Evolutionary conservation across 371 early-diverging fungal species (phyloP), one percentile per base, ranked within the genome.

Genomic region (Rhizopus sp.): DNA sequence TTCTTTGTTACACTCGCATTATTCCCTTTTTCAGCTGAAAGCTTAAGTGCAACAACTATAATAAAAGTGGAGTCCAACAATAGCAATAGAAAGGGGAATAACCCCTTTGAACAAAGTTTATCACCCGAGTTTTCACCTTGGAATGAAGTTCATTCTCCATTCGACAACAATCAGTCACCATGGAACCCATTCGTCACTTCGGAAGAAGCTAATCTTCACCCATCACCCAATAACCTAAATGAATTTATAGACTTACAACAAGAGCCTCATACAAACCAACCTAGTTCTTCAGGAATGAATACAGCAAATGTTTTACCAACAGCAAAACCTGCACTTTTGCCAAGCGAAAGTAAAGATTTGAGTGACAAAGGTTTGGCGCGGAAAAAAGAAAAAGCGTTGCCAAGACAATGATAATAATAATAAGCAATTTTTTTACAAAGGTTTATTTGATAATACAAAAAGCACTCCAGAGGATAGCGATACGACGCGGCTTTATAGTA

Each of bases 181-280:
- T 60, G 39, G 37, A 65, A 65, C 44, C 65, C 65, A 7, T 65
- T 65, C 29, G 46, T 46, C 49, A 40, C 53, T 30, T 40, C 47
- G 38, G 40, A 54, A 23, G 40, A 48, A 40, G 29, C 57, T 38
- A 33, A 50, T 33, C 29, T 16, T 10, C 33, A 44, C 8, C 60
- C 41, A 37, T 60, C 57, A 56, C 52, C 65, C 55, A 52, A 63
- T 37, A 33, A 57, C 15, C 15, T 44, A 0, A 60, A 53, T n/a
- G 58, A 61, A 53, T 45, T 66, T 32, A 66, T 66, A 31, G 66
- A 66, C 46, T 57, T 66, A 29, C 66, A 66, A 40, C 61, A 60
- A 50, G 59, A 38, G 15, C 17, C 41, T 45, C 45, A 56, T 42
- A 23, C 37, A 40, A 55, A 46, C 31, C 31, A 41, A 31, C 47